Evolutionary conservation across 1,139 yeast genomes (phyloP).

Genomic region (Nadsonia starkeyi-henricii): DNA sequence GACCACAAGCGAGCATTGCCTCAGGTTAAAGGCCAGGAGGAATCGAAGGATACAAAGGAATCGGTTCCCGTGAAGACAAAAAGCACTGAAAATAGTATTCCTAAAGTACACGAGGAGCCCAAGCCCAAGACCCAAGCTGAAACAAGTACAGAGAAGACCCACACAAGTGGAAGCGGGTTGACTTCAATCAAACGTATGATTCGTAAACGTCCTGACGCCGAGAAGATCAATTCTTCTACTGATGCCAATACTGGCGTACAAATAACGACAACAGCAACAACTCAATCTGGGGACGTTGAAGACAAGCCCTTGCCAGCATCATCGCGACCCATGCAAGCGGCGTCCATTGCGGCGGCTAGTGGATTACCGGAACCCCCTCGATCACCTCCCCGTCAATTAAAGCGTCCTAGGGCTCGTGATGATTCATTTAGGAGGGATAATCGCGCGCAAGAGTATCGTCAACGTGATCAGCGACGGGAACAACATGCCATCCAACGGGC

Average conservation of each 20-base stretch:
- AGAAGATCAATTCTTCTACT: neutral
- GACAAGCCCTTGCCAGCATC: neutral
- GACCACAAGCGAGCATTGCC: neutral
- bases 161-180: neutral
- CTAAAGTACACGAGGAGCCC: neutral
- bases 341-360: neutral
- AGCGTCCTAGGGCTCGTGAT: conserved; percentile 17
- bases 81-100: no score
- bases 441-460: conserved; percentile 14
- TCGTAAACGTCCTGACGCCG: neutral
- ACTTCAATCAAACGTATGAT: neutral
- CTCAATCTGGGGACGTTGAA: neutral
- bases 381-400: conserved; percentile 11
- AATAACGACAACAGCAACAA: neutral
- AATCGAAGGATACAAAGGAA: no score
- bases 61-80: no score
- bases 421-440: conserved; percentile 13
- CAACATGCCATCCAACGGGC: conserved; percentile 10
- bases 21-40: no score
- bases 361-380: neutral
- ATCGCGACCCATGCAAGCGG: neutral
- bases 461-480: conserved; percentile 11
- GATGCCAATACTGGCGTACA: neutral
- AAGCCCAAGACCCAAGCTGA: neutral
- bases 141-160: neutral